Conservation (phyloP, 2,329 filamentous ascomycete genomes). For the Camillea tinctor region DNA sequence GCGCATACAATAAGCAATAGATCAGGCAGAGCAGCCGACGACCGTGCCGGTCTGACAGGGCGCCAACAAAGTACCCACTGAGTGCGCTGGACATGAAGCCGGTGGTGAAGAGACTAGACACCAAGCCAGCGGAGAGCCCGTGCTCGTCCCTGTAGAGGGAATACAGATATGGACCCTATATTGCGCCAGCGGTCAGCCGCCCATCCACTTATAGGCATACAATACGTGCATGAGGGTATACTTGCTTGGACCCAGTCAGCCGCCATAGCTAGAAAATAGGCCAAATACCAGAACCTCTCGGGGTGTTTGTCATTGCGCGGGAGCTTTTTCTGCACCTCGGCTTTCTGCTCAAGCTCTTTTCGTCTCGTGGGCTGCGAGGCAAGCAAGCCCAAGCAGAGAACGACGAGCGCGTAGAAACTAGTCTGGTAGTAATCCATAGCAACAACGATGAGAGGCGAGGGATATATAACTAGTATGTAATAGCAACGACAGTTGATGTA, state of each 20-base stretch:
- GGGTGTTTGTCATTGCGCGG: conserved; percentile 33
- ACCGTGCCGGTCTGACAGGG: conserved; percentile 43
- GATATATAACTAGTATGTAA: too few species aligned
- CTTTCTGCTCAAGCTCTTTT: conserved; percentile 20
- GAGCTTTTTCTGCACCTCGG: conserved; percentile 10
- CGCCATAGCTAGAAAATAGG: conserved; percentile 42
- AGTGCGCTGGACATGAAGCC: conserved; percentile 50
- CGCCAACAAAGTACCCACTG: conserved; percentile 41
- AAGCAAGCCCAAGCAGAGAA: conserved; percentile 25
- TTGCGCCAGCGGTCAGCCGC: conserved; percentile 4
- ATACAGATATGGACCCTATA: conserved; percentile 29
- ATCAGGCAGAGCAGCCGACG: conserved; percentile 50
- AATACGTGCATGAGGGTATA: background rate
- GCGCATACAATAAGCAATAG: conserved; percentile 52
- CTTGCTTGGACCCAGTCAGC: conserved; percentile 46
- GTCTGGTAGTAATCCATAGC: conserved; percentile 24
- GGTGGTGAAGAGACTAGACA: conserved; percentile 42
- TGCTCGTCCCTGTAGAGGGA: conserved; percentile 30
- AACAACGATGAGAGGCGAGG: background rate
- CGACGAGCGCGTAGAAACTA: conserved; percentile 24
- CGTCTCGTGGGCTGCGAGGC: conserved; percentile 28
- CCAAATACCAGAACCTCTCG: conserved; percentile 42
- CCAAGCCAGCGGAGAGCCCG: conserved; percentile 17
- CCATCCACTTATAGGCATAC: background rate
- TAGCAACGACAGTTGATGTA: too few species aligned